Base-by-base conservation (phyloP, 805 yeast species). In the Yarrowia keelungensis region DNA sequence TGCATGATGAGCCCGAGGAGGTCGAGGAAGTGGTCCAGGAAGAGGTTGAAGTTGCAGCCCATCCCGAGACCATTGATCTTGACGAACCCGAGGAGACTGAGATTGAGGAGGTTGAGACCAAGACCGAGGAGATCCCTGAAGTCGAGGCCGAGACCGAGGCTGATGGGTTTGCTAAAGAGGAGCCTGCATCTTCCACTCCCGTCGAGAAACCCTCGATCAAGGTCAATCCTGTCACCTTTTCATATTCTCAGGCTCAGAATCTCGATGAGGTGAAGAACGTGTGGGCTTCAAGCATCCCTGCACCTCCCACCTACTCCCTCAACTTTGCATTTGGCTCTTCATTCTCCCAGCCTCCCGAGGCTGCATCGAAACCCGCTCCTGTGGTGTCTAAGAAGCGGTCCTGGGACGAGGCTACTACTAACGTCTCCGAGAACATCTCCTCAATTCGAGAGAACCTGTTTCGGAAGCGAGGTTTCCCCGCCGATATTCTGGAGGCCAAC, bases 401-500 rank as follows among this genome's bases (percentile, higher is more conserved):
- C 3, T 59, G 50, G 65, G 65, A 59, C 16, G 65, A 41, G 16
- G 9, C 65, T 3, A 7, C 65, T 14, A 19, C 14, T 35, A 59
- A 59, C 35, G 65, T 59, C 51, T 59, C 65, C 7, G 65, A 59
- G 16, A 45, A 15, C 35, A 45, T 59, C n/a, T 59, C 65, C 5
- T 59, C 51, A 12, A 59, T 59, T 14, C 67, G 66, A 26, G 50
- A 42, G 35, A 66, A 66, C 36, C 12, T 56, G n/a, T 66, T 66
- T 36, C 49, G 66, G 9, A 51, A 53, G 51, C 64, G 64, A 5
- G 69, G 67, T 2, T 62, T 62, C 32, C 67, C 67, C n/a, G 45
- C 67, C 10, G 67, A 62, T 10, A 62, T 62, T 16, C 32, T 62
- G 11, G 67, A 62, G 46, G 67, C 67, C 19, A 47, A 47, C 47